phyloP scores from a whole-genome alignment of 306 rosid genomes.

The Luffa aegyptiaca region DNA sequence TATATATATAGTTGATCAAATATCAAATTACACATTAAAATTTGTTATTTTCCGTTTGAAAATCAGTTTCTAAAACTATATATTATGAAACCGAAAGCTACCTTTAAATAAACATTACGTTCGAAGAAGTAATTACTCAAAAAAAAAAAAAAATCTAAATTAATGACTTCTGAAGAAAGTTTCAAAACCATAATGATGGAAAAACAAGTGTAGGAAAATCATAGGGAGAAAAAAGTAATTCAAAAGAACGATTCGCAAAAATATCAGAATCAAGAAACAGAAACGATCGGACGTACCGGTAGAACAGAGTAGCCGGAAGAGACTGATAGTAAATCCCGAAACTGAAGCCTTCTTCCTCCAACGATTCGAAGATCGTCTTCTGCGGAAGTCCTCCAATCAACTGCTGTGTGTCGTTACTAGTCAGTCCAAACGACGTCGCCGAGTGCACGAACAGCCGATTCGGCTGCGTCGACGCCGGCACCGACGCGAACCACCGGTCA shows the following conservation, averaged over 20 bases:
- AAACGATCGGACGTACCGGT: conserved; percentile 29
- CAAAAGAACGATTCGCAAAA: not conserved
- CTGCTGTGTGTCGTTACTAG: conserved; percentile 32
- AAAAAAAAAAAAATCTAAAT: not conserved
- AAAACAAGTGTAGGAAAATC: not conserved
- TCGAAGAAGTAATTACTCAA: not conserved
- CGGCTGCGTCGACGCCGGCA: conserved; percentile 73
- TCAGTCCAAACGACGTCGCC: conserved; percentile 64
- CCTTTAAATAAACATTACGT: not conserved
- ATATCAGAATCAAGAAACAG: not conserved
- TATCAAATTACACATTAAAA: too few species aligned
- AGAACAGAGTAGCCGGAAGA: conserved; percentile 52
- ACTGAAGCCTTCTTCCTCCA: conserved; percentile 46
- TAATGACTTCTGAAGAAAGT: too few species aligned
- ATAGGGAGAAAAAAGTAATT: not conserved
- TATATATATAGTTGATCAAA: too few species aligned
- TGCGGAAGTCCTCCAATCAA: conserved; percentile 65
- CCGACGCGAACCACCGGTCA: conserved; percentile 71
- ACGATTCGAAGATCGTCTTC: conserved; percentile 68
- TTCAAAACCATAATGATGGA: not conserved
- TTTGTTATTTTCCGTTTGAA: too few species aligned
- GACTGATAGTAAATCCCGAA: conserved; percentile 66
- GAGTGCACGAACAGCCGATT: conserved; percentile 71
- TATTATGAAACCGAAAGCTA: not conserved
- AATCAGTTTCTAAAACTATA: too few species aligned